These are phyloP conservation scores for Penicillium dipodomyicola DNA, from an alignment of 495 filamentous ascomycete genomes.

Conservation along the genomic window DNA sequence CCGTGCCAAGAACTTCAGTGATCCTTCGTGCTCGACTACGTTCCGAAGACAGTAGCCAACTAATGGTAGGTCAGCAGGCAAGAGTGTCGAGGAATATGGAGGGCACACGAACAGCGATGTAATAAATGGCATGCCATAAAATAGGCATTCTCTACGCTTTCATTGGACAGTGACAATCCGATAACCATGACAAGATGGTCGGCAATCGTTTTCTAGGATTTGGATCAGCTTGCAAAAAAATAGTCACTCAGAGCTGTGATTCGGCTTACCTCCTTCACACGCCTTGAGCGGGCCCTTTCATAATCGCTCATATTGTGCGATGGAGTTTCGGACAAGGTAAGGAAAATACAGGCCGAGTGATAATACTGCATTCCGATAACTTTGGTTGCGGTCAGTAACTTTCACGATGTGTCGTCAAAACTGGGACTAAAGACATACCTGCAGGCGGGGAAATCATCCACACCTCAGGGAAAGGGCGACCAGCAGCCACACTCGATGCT, in stretches of 20 bases:
- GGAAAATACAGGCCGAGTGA: slow-evolving; percentile 33
- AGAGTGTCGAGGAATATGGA: background rate
- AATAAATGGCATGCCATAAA: slow-evolving; percentile 42
- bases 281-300: slow-evolving; percentile 29
- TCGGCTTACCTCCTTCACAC: slow-evolving; percentile 31
- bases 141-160: slow-evolving; percentile 40
- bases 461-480: slow-evolving; percentile 39
- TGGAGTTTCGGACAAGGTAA: slow-evolving; percentile 30
- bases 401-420: background rate
- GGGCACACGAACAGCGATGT: slow-evolving; percentile 34
- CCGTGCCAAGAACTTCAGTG: slow-evolving; percentile 28
- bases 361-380: slow-evolving; percentile 43
- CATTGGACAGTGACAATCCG: slow-evolving; percentile 39
- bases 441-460: slow-evolving; percentile 43
- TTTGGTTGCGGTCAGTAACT: slow-evolving; percentile 8
- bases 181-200: slow-evolving; percentile 33
- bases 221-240: background rate
- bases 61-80: slow-evolving; percentile 12
- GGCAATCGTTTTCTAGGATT: slow-evolving; percentile 29
- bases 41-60: slow-evolving; percentile 39
- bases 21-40: slow-evolving; percentile 31
- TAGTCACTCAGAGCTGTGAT: background rate
- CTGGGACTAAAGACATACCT: slow-evolving; percentile 18
- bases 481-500: slow-evolving; percentile 21
- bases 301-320: slow-evolving; percentile 28